Percentiles rank a stretch among this genome's conserved stretches.
Evolutionary conservation across 2,329 filamentous ascomycete species (phyloP).

Genomic region (Neonectria neomacrospora): DNA sequence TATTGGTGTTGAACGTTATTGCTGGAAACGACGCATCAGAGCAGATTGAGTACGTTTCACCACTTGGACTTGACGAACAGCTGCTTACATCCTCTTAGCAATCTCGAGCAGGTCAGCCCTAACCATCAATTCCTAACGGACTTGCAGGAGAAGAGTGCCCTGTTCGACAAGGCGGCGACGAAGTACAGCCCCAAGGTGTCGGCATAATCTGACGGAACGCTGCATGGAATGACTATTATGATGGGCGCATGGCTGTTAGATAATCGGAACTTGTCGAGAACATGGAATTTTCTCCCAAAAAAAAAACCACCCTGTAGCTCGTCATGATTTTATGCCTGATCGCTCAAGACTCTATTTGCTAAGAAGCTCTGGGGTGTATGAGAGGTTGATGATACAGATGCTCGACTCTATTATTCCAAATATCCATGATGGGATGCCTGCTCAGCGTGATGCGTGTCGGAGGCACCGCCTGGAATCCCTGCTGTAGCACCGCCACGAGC

Average conservation of each 20-base stretch:
- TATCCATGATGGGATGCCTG: neutral
- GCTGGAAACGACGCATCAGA: slow-evolving; percentile 77
- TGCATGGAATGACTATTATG: slow-evolving; percentile 46
- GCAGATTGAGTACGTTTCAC: slow-evolving; percentile 67
- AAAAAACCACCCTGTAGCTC: slow-evolving; percentile 17
- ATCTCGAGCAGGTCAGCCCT: slow-evolving; percentile 68
- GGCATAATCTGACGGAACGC: slow-evolving; percentile 48
- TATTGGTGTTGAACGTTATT: slow-evolving; percentile 81
- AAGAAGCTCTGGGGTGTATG: neutral
- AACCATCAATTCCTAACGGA: slow-evolving; percentile 79
- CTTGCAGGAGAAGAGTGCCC: slow-evolving; percentile 83
- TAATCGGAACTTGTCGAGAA: slow-evolving; percentile 37
- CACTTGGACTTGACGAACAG: neutral
- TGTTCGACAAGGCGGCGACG: slow-evolving; percentile 85
- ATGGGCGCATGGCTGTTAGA: slow-evolving; percentile 46
- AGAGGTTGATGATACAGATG: too few relatives aligned
- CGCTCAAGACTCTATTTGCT: neutral
- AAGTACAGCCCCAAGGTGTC: slow-evolving; percentile 90
- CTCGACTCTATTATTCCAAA: neutral
- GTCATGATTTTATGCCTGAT: neutral
- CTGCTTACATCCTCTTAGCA: slow-evolving; percentile 54
- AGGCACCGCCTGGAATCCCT: neutral
- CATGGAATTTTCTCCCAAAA: slow-evolving; percentile 35
- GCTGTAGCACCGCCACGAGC: neutral
- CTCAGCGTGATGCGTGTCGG: neutral